Conservation (phyloP, 2,329 filamentous ascomycete species). For the Aspergillus unguis region DNA sequence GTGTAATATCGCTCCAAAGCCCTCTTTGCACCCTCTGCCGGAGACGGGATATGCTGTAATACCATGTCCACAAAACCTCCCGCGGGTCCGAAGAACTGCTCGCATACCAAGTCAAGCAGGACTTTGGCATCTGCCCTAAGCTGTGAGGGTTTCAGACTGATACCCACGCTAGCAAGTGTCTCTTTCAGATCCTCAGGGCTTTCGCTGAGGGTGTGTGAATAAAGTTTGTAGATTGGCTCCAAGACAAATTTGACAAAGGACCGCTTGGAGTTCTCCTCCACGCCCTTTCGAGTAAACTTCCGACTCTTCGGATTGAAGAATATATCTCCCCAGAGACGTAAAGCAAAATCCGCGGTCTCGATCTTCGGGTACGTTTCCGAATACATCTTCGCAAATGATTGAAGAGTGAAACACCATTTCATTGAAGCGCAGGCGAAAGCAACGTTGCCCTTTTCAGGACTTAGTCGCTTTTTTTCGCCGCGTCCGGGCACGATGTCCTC, state of each 20-base stretch:
- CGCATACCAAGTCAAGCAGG: slow-evolving; percentile 82
- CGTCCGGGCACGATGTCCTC: slow-evolving; percentile 79
- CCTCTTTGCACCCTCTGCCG: slow-evolving; percentile 69
- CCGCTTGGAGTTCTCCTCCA: slow-evolving; percentile 75
- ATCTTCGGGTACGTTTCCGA: slow-evolving; percentile 80
- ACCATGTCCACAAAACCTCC: slow-evolving; percentile 96
- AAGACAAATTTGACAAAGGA: slow-evolving; percentile 93
- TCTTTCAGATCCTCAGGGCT: slow-evolving; percentile 78
- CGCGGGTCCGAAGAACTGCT: slow-evolving; percentile 90
- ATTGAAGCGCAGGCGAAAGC: slow-evolving; percentile 90
- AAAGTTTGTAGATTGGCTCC: slow-evolving; percentile 97
- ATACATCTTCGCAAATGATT: slow-evolving; percentile 96
- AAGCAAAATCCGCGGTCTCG: slow-evolving; percentile 77
- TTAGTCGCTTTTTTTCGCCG: slow-evolving; percentile 75
- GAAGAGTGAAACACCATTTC: slow-evolving; percentile 94
- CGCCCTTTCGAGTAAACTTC: slow-evolving; percentile 82
- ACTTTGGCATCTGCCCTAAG: slow-evolving; percentile 87
- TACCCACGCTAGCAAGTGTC: slow-evolving; percentile 75
- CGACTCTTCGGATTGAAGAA: slow-evolving; percentile 91
- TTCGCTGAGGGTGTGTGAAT: slow-evolving; percentile 89
- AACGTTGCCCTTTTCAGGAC: slow-evolving; percentile 97
- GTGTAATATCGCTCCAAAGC: slow-evolving; percentile 88
- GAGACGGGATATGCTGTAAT: slow-evolving; percentile 82
- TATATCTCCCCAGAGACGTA: slow-evolving; percentile 89
- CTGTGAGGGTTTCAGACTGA: slow-evolving; percentile 85